A percentile compares a stretch with the other conserved stretches of the same genome.
Evolutionary conservation across 2,329 filamentous ascomycete species (phyloP).

Genomic region (Catunica adiposa): DNA sequence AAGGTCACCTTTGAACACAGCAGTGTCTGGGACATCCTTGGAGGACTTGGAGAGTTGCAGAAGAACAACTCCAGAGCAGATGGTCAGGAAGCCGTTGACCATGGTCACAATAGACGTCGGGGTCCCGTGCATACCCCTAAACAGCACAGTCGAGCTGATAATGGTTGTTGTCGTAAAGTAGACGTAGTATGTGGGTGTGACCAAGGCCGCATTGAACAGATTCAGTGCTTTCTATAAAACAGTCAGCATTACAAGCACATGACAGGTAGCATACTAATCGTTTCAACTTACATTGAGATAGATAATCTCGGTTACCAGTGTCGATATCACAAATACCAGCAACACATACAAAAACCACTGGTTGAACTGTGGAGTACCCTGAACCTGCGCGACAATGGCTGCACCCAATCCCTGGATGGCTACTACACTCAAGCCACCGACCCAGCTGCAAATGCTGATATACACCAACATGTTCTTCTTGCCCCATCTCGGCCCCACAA

Average conservation of each 20-base stretch:
- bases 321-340: conserved; percentile 77
- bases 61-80: conserved; percentile 81
- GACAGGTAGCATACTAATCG: too few relatives aligned
- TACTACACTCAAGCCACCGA: conserved; percentile 87
- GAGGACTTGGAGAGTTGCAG: conserved; percentile 95
- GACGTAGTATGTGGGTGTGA: conserved; percentile 97
- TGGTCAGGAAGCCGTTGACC: conserved; percentile 82
- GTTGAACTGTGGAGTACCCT: conserved; percentile 77
- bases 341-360: conserved; percentile 94
- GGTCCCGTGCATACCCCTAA: conserved; percentile 84
- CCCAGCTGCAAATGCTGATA: conserved; percentile 85
- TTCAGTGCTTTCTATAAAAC: conserved; percentile 80
- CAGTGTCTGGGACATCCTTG: conserved; percentile 88
- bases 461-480: conserved; percentile 98
- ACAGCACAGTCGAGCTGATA: conserved; percentile 79
- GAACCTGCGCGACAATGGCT: conserved; percentile 73
- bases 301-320: conserved; percentile 82
- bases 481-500: conserved; percentile 71
- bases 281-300: conserved; percentile 68
- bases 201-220: conserved; percentile 86
- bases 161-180: conserved; percentile 96
- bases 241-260: neutral
- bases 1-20: conserved; percentile 81
- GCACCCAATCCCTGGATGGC: conserved; percentile 85
- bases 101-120: conserved; percentile 68